Evolutionary conservation across 192 early-diverging fungal genomes (phyloP).

Genomic region (Linnemannia zychae): DNA sequence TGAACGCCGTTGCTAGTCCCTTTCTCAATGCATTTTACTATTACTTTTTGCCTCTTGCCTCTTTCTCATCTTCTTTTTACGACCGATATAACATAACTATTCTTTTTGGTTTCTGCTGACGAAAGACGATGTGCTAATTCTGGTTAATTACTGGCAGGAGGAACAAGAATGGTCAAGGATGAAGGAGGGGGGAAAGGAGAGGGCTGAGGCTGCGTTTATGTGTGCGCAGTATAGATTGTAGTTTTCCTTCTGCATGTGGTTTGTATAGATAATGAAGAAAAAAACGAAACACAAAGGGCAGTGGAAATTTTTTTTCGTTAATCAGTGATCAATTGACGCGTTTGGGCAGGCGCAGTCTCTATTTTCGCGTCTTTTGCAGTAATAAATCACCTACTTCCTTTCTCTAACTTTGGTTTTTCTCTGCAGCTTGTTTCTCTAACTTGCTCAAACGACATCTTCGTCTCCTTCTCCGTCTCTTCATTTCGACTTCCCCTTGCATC

Average conservation of each 20-base stretch:
- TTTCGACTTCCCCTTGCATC: too few species aligned
- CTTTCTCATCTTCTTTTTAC: background rate
- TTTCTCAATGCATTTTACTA: background rate
- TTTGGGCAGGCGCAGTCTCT: too few species aligned
- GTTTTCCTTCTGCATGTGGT: background rate
- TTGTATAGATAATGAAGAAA: background rate
- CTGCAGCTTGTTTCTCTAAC: too few species aligned
- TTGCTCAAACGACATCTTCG: too few species aligned
- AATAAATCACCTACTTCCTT: too few species aligned
- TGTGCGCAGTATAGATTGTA: background rate
- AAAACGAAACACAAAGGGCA: background rate
- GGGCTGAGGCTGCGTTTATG: background rate
- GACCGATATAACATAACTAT: background rate
- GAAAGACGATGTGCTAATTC: background rate
- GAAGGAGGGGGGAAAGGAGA: background rate
- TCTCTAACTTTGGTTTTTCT: too few species aligned
- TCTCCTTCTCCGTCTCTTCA: too few species aligned
- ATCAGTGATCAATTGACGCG: background rate
- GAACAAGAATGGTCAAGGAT: background rate
- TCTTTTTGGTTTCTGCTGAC: background rate
- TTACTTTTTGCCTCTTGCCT: background rate
- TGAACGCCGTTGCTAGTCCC: background rate
- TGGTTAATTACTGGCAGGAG: background rate
- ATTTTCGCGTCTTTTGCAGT: too few species aligned
- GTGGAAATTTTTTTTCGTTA: too few species aligned